Evolutionary conservation across 1,284 basidiomycete genomes (phyloP).

Genomic region (Cutaneotrichosporon cutaneum): DNA sequence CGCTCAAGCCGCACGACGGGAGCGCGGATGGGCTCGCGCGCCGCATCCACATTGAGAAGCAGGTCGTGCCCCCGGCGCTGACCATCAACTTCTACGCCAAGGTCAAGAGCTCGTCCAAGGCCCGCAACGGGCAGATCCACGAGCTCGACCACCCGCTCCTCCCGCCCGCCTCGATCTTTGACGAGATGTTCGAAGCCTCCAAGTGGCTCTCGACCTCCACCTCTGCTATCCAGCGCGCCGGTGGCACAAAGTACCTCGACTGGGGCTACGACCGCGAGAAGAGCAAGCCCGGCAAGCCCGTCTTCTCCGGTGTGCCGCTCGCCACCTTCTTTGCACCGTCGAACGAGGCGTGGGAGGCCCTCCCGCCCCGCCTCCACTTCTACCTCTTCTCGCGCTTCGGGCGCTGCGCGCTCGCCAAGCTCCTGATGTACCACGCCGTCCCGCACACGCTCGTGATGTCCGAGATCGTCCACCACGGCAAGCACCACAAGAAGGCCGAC

Average conservation of each 20-base stretch:
- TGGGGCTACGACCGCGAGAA: slow-evolving; percentile 56
- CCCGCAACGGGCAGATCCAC: slow-evolving; percentile 67
- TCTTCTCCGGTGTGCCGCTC: slow-evolving; percentile 58
- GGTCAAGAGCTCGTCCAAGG: slow-evolving; percentile 55
- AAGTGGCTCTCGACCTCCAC: slow-evolving; percentile 61
- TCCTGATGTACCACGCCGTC: slow-evolving; percentile 67
- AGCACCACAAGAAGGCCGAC: slow-evolving; percentile 19
- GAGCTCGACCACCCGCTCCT: slow-evolving; percentile 62
- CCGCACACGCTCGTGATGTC: slow-evolving; percentile 62
- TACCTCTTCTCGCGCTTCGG: slow-evolving; percentile 72
- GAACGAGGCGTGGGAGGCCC: slow-evolving; percentile 62
- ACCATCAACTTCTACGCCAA: slow-evolving; percentile 62
- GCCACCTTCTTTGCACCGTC: slow-evolving; percentile 67
- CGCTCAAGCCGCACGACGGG: slow-evolving; percentile 59
- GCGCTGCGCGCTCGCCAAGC: slow-evolving; percentile 59
- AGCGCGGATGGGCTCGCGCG: slow-evolving; percentile 60
- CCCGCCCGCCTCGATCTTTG: slow-evolving; percentile 64
- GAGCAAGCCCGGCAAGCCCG: slow-evolving; percentile 49
- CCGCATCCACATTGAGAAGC: slow-evolving; percentile 60
- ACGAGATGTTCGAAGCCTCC: slow-evolving; percentile 61
- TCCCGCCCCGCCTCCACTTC: slow-evolving; percentile 61
- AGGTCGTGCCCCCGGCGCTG: slow-evolving; percentile 52
- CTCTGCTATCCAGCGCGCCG: slow-evolving; percentile 61
- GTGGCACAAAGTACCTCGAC: slow-evolving; percentile 54
- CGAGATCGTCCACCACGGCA: slow-evolving; percentile 55